A percentile compares a stretch with the other conserved stretches of the same genome.
Conservation (phyloP, 257 asterid genomes). For the Nicotiana obtusifolia region DNA sequence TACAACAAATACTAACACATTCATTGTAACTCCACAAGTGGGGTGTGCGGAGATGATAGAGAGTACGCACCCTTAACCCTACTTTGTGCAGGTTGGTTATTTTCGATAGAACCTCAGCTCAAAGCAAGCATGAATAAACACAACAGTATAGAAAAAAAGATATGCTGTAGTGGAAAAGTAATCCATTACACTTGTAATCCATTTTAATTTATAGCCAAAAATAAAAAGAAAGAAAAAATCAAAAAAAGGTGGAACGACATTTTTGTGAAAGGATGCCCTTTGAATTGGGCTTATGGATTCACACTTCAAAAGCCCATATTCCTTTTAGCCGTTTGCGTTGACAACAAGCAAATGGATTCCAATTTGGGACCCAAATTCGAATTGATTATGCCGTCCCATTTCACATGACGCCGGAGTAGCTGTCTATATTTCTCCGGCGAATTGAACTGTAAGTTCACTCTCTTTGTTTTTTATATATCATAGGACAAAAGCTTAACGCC, state of each 20-base stretch:
- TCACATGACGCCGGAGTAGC: conserved; percentile 1
- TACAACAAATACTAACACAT: too few relatives aligned
- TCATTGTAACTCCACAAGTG: too few relatives aligned
- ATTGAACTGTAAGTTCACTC: background rate
- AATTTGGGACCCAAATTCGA: background rate
- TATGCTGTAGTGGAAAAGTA: too few relatives aligned
- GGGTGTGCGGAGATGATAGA: too few relatives aligned
- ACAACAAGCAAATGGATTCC: background rate
- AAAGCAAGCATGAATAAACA: too few relatives aligned
- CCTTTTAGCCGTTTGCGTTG: background rate
- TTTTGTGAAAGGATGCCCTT: background rate
- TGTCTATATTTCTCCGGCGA: background rate
- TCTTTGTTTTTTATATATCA: background rate
- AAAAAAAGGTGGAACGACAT: background rate
- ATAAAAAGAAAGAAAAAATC: too few relatives aligned
- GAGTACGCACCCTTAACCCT: too few relatives aligned
- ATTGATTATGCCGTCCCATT: background rate
- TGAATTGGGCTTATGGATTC: background rate
- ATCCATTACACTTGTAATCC: too few relatives aligned
- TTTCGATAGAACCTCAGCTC: too few relatives aligned
- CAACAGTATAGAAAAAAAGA: too few relatives aligned
- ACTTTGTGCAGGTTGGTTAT: too few relatives aligned
- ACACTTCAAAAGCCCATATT: background rate
- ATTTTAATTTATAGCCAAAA: background rate
- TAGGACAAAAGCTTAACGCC: background rate